Base-by-base conservation (phyloP, 208 protist species). In the Trypanosomatidae sp. region DNA sequence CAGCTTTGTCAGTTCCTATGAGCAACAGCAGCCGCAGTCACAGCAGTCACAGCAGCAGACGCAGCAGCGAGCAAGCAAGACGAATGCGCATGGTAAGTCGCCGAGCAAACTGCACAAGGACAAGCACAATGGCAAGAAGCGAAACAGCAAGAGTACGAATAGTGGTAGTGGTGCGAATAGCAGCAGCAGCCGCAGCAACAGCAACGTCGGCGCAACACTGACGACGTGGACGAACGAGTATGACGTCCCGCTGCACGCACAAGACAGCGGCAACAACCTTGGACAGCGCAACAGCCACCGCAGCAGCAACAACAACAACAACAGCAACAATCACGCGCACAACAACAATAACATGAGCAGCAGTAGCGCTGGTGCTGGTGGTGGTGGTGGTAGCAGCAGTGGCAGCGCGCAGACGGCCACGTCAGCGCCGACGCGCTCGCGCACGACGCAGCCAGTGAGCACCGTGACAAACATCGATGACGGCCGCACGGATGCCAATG, bases 301-400 rank as follows among this genome's bases (percentile, higher is more conserved):
- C 20, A 2, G 25, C 18, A 10, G 18, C 35, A 35, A 35, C 25
- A 35, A 4, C 11, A 33, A 48, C 26, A 35, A 16, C 44, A 45
- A 35, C 49, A 23, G 33, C 38, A 28, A 26, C 37, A 41, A 30
- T 38, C 13, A 22, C 0, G 42, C 20, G 20, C 37, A 38, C 42
- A 38, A 37, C 23, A 13, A 21, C 33, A 41, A 22, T 11, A 6
- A 16, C 13, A 30, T 20, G 16, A 10, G 20, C 20, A 42, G n/a
- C 41, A 56, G 41, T 41, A 48, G 41, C 50, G 43, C 5, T 26
- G 50, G 6, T 20, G 18, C 15, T 15, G 37, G 16, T 18, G 48
- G n/a, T 3, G 33, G 41, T n/a, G 48, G 48, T 20, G 22, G 41
- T 35, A 21, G 25, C 20, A 33, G 21, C 11, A 44, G 23, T 33